Conservation (phyloP, 208 protist species). For the Acanthamoeba lenticulata region DNA sequence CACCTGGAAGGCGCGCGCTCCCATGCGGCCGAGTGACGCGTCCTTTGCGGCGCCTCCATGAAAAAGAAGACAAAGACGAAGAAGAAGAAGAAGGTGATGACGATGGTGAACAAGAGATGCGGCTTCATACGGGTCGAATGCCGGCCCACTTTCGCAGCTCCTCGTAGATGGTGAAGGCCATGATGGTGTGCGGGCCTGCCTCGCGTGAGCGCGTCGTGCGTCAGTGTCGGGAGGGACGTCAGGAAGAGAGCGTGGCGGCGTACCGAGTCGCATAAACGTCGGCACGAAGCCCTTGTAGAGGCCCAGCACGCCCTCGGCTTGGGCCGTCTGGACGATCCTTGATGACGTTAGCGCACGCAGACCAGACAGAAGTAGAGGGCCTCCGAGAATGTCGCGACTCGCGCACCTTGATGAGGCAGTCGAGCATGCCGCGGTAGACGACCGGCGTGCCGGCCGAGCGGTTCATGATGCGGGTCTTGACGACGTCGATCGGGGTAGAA, state of each 20-base stretch:
- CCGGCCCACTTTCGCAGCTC: not conserved
- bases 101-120: too few species aligned
- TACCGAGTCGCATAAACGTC: slow-evolving; percentile 26
- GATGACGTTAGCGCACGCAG: not conserved
- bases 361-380: not conserved
- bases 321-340: not conserved
- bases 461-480: slow-evolving; percentile 48
- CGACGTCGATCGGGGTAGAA: slow-evolving; percentile 19
- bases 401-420: not conserved
- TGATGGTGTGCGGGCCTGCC: slow-evolving; percentile 18
- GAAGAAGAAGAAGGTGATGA: too few species aligned
- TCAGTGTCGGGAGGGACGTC: not conserved
- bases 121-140: slow-evolving; percentile 20
- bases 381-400: not conserved
- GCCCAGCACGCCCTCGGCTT: not conserved
- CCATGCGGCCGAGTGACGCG: too few species aligned
- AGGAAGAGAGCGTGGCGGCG: not conserved
- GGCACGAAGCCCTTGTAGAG: slow-evolving; percentile 52
- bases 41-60: not conserved
- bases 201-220: too few species aligned
- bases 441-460: not conserved
- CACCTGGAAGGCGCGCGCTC: too few species aligned
- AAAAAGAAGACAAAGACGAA: too few species aligned
- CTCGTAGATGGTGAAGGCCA: slow-evolving; percentile 37
- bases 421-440: not conserved